Base-by-base conservation (phyloP, 2,329 filamentous ascomycete genomes). In the Xylaria sp. region DNA sequence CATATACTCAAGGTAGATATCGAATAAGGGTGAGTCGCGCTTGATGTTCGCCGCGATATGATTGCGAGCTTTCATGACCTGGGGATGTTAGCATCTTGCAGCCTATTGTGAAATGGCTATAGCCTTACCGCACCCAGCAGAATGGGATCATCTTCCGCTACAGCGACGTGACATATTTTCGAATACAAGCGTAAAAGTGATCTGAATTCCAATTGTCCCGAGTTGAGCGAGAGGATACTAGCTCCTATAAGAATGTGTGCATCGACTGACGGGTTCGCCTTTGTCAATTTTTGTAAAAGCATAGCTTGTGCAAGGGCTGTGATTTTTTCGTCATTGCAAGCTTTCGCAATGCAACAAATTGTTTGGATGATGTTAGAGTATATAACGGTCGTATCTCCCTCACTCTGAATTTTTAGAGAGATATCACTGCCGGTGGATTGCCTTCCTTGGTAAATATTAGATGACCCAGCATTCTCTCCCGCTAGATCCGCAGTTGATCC, bases 331-430 rank as follows among this genome's bases (percentile, higher is more conserved):
- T 99, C 94, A 50, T 90, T 86, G 73, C 89, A 93, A 60, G 87
- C 89, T 21, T 85, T 87, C 0, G 95, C 92, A 74, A 99, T 92
- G n/a, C 89, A 89, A 60, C 96, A 94, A 64, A 99, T 94, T 0
- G 94, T 92, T 73, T 96, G 89, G n/a, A 98, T 88, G n/a, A 98
- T 90, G 66, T 94, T 96, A 37, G 88, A 87, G 73, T 96, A 93
- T 0, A 93, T 89, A 31, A 87, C 80, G 4, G 88, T 87, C 1
- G 87, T 89, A 66, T 97, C 94, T 71, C 96, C 92, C 49, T 95
- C 91, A 19, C 88, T 89, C 64, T 84, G 87, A 38, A 90, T 82
- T 25, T 89, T 84, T 25, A 99, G 78, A 1, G 94, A 97, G 57
- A 96, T 91, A 40, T 90, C 85, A 74, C 92, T 96, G 35, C 89